These are phyloP conservation scores for Aspergillus homomorphus DNA, from an alignment of 495 filamentous ascomycete genomes.

Conservation along the genomic window DNA sequence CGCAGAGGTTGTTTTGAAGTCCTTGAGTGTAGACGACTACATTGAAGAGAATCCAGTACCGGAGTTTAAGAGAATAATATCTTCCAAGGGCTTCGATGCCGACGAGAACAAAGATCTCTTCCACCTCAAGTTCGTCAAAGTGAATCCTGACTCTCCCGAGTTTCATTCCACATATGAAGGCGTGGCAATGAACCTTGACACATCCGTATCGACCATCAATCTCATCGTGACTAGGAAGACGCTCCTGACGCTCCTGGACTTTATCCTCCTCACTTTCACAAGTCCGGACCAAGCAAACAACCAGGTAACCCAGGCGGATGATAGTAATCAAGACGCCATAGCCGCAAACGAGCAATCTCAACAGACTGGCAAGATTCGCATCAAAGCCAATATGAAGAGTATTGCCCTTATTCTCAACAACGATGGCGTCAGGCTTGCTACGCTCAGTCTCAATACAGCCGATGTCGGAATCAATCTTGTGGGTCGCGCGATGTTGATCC, in stretches of 20 bases:
- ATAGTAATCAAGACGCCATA: slow-evolving; percentile 45
- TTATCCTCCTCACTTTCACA: slow-evolving; percentile 91
- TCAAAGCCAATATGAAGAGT: slow-evolving; percentile 90
- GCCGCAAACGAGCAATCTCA: slow-evolving; percentile 40
- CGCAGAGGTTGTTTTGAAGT: slow-evolving; percentile 81
- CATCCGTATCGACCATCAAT: slow-evolving; percentile 92
- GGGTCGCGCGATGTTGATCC: slow-evolving; percentile 79
- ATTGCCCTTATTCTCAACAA: slow-evolving; percentile 96
- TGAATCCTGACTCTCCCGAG: slow-evolving; percentile 88
- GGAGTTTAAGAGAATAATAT: slow-evolving; percentile 94
- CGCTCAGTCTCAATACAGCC: slow-evolving; percentile 84
- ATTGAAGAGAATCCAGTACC: slow-evolving; percentile 84
- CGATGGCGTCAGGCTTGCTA: slow-evolving; percentile 91
- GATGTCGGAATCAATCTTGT: slow-evolving; percentile 87
- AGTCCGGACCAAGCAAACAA: slow-evolving; percentile 54
- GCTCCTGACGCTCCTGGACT: slow-evolving; percentile 90
- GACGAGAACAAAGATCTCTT: slow-evolving; percentile 80
- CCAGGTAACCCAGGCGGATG: slow-evolving; percentile 34
- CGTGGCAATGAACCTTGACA: slow-evolving; percentile 87
- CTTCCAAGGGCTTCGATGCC: slow-evolving; percentile 72
- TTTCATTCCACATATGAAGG: slow-evolving; percentile 89
- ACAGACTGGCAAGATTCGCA: slow-evolving; percentile 59
- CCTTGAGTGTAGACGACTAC: slow-evolving; percentile 89
- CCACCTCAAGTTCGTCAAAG: slow-evolving; percentile 79
- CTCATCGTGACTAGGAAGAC: slow-evolving; percentile 91